Evolutionary conservation across 2,329 filamentous ascomycete genomes (phyloP).

Genomic region (Rutstroemia sydowiana): DNA sequence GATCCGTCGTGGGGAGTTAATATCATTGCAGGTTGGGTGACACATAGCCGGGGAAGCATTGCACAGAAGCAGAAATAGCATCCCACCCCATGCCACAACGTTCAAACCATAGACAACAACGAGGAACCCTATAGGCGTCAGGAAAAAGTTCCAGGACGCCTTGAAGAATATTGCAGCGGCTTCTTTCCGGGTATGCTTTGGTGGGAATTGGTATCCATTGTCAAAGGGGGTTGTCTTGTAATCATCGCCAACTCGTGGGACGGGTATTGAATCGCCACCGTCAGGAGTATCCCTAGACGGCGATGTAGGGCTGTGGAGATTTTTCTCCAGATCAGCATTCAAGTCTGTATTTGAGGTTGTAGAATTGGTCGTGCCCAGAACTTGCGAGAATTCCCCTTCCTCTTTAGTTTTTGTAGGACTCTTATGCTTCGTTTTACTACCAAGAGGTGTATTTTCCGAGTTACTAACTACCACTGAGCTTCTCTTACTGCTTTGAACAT

Average conservation of each 20-base stretch:
- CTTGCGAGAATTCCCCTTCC: conserved; percentile 11
- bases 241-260: conserved; percentile 11
- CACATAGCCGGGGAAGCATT: conserved; percentile 71
- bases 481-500: conserved; percentile 9
- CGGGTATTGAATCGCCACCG: conserved; percentile 20
- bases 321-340: not conserved
- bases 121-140: conserved; percentile 68
- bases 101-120: conserved; percentile 75
- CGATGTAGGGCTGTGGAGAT: not conserved
- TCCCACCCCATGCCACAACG: conserved; percentile 81
- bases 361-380: not conserved
- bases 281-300: not conserved
- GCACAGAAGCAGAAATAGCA: conserved; percentile 79
- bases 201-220: conserved; percentile 62
- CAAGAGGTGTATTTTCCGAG: conserved; percentile 6
- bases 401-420: conserved; percentile 19
- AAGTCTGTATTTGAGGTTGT: not conserved
- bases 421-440: conserved; percentile 14
- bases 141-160: conserved; percentile 64
- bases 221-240: conserved; percentile 37
- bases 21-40: conserved; percentile 59
- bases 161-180: conserved; percentile 50
- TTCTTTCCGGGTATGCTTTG: conserved; percentile 51
- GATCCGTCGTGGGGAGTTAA: conserved; percentile 67
- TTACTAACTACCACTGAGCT: conserved; percentile 11